Conservation (phyloP, 371 early-diverging fungal species). For the Mortierella sp. region DNA sequence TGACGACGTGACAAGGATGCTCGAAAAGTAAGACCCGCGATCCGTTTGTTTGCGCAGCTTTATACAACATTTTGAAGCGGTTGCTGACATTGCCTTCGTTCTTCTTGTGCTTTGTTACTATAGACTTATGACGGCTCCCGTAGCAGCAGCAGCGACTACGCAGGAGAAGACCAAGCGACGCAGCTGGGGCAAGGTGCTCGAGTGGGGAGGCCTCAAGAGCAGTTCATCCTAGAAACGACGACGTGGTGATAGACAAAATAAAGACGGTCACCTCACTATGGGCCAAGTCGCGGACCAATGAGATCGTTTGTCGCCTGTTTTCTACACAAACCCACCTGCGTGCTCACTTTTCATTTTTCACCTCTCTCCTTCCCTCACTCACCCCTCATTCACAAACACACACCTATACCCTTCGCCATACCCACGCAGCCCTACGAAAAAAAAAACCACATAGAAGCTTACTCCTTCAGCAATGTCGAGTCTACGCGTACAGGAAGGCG, state of each 20-base stretch:
- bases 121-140: conserved; percentile 52
- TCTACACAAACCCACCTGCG: background rate
- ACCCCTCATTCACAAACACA: background rate
- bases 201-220: conserved; percentile 55
- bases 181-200: conserved; percentile 56
- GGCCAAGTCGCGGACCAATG: background rate
- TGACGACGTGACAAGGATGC: conserved; percentile 72
- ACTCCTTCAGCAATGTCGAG: conserved; percentile 28
- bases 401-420: background rate
- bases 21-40: conserved; percentile 82
- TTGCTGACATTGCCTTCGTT: background rate
- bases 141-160: conserved; percentile 33
- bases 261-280: background rate
- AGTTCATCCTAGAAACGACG: conserved; percentile 19
- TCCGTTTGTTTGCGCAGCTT: background rate
- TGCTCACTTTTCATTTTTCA: background rate
- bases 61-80: background rate
- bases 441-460: background rate
- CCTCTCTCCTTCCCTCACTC: background rate
- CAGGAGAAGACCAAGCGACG: conserved; percentile 50
- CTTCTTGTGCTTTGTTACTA: background rate
- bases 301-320: background rate
- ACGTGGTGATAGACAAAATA: background rate
- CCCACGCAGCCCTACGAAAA: background rate
- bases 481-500: conserved; percentile 55